phyloP scores from a whole-genome alignment of 768 basidiomycete species.

The Fomitopsis pulvina region DNA sequence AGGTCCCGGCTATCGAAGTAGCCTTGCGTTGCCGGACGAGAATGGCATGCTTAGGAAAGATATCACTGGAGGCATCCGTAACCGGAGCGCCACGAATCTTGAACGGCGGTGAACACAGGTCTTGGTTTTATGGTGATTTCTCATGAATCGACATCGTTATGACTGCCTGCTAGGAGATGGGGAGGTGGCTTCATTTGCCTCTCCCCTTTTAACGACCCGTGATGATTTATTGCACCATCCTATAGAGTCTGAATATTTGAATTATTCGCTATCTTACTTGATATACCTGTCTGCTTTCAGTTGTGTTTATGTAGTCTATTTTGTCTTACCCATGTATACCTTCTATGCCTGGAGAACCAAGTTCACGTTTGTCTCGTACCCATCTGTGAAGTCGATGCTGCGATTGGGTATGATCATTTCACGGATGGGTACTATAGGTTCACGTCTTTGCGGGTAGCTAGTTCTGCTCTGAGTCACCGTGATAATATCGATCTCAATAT shows the following conservation, averaged over 20 bases:
- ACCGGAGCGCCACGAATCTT: slow-evolving; percentile 49
- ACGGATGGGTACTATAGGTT: no score
- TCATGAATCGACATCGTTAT: not conserved
- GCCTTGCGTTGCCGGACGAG: slow-evolving; percentile 33
- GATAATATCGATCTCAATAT: no score
- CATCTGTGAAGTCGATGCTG: no score
- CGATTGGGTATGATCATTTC: no score
- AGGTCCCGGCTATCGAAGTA: slow-evolving; percentile 16
- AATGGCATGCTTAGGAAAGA: slow-evolving; percentile 39
- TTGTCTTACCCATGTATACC: no score
- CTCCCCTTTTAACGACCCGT: not conserved
- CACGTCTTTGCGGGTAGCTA: no score
- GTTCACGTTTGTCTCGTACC: no score
- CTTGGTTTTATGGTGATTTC: not conserved
- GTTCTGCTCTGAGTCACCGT: no score
- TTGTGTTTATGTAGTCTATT: no score
- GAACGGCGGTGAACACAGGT: slow-evolving; percentile 34
- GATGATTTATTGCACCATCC: not conserved
- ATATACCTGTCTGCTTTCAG: no score
- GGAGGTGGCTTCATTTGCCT: not conserved
- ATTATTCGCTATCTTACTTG: not conserved
- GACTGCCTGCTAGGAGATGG: not conserved
- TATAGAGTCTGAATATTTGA: not conserved
- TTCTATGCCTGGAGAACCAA: no score
- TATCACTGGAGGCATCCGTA: slow-evolving; percentile 31